Percentiles rank a stretch among this genome's conserved stretches.
phyloP scores from a whole-genome alignment of 1,284 basidiomycete species.

The Cryptococcus jaspeensis region DNA sequence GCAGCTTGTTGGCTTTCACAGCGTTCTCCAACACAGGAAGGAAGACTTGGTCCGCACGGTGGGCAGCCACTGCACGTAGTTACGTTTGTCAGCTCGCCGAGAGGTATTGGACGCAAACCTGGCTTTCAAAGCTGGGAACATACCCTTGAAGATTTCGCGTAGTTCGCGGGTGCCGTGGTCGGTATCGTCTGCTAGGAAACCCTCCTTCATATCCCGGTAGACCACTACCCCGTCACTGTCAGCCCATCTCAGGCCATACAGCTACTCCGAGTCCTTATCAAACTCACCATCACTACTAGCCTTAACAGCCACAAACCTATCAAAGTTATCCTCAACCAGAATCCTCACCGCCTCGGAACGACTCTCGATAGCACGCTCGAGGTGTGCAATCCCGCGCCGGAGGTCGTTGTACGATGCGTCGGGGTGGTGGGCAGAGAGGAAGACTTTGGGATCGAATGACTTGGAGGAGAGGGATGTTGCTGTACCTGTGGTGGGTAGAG shows the following conservation, averaged over 20 bases:
- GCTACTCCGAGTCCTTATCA: not conserved
- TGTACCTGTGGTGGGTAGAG: slow-evolving; percentile 58
- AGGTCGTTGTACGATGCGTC: slow-evolving; percentile 95
- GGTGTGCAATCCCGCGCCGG: slow-evolving; percentile 66
- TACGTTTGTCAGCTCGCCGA: not conserved
- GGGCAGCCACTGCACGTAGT: slow-evolving; percentile 57
- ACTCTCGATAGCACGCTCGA: slow-evolving; percentile 75
- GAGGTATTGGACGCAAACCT: not conserved
- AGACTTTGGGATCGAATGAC: slow-evolving; percentile 92
- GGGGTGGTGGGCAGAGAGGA: slow-evolving; percentile 88
- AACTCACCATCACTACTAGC: slow-evolving; percentile 84
- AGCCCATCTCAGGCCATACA: not conserved
- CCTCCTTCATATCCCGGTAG: slow-evolving; percentile 89
- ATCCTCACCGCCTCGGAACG: slow-evolving; percentile 90
- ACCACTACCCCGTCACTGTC: slow-evolving; percentile 61
- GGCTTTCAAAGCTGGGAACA: slow-evolving; percentile 23
- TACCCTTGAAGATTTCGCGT: slow-evolving; percentile 79
- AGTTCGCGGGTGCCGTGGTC: slow-evolving; percentile 84
- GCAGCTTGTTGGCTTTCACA: slow-evolving; percentile 87
- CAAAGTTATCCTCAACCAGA: slow-evolving; percentile 97
- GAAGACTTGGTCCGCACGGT: slow-evolving; percentile 93
- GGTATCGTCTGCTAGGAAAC: slow-evolving; percentile 69
- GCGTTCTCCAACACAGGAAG: slow-evolving; percentile 94
- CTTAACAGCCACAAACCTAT: slow-evolving; percentile 96
- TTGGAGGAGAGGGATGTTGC: slow-evolving; percentile 83